Conservation (phyloP, 1,284 basidiomycete species). For the Meripilus lineatus region DNA sequence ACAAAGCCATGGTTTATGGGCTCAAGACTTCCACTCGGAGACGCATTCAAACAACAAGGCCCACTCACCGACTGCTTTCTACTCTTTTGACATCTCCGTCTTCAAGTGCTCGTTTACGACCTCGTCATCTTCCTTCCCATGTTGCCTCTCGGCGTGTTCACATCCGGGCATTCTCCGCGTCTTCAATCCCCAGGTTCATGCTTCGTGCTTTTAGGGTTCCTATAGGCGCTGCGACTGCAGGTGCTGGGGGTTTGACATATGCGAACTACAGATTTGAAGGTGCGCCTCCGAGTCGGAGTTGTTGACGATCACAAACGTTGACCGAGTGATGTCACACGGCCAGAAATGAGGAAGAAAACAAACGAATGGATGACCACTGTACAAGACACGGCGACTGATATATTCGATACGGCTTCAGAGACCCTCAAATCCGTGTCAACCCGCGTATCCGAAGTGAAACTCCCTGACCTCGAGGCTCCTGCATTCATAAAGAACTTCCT, state of each 20-base stretch:
- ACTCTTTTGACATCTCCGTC: conserved; percentile 45
- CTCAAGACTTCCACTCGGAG: conserved; percentile 30
- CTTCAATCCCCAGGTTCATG: conserved; percentile 78
- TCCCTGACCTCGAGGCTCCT: conserved; percentile 66
- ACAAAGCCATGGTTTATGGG: conserved; percentile 53
- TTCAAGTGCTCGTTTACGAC: conserved; percentile 37
- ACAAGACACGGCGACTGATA: conserved; percentile 63
- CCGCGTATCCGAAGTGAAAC: conserved; percentile 53
- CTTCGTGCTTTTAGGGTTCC: conserved; percentile 82
- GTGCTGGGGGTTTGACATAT: conserved; percentile 87
- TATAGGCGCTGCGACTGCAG: conserved; percentile 79
- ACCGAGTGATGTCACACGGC: not conserved
- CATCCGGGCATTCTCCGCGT: conserved; percentile 75
- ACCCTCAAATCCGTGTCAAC: conserved; percentile 54
- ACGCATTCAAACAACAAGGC: conserved; percentile 32
- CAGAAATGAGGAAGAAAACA: conserved; percentile 69
- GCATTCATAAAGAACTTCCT: conserved; percentile 71
- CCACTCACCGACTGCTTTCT: conserved; percentile 50
- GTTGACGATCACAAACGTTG: too few relatives aligned
- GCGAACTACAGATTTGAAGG: conserved; percentile 94
- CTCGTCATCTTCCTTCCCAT: conserved; percentile 39
- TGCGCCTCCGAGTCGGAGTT: conserved; percentile 30
- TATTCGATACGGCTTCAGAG: conserved; percentile 64
- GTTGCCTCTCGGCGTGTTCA: conserved; percentile 58
- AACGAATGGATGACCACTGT: conserved; percentile 59